A percentile compares a stretch with the other conserved stretches of the same genome.
These are phyloP conservation scores for Tetrastigma voinierianum DNA, from an alignment of 164 flowering plant species.

Conservation along the genomic window DNA sequence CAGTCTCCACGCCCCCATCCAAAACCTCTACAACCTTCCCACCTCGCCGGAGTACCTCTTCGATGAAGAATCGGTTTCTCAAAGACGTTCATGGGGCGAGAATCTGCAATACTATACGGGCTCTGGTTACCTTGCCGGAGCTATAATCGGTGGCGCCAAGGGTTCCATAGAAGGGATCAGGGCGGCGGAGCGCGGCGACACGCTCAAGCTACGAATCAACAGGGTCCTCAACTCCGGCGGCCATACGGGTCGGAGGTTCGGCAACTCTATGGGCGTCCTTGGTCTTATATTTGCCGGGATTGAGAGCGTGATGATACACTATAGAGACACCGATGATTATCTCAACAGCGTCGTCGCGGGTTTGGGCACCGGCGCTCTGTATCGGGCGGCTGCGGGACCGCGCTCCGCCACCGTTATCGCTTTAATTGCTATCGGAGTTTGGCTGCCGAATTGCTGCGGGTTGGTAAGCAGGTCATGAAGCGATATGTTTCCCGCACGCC, in stretches of 20 bases:
- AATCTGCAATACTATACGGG: slow-evolving; percentile 58
- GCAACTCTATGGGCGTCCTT: slow-evolving; percentile 49
- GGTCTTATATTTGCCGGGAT: slow-evolving; percentile 63
- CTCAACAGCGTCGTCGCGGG: slow-evolving; percentile 68
- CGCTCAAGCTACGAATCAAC: slow-evolving; percentile 48
- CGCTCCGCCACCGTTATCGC: slow-evolving; percentile 83
- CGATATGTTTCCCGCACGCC: slow-evolving; percentile 68
- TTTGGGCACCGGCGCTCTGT: slow-evolving; percentile 75
- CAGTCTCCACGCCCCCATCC: slow-evolving; percentile 39
- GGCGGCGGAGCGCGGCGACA: slow-evolving; percentile 51
- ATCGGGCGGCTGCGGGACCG: slow-evolving; percentile 62
- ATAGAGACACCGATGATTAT: slow-evolving; percentile 59
- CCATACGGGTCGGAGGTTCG: slow-evolving; percentile 36
- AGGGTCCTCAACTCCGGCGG: slow-evolving; percentile 55
- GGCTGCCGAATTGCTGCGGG: slow-evolving; percentile 51
- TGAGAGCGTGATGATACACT: slow-evolving; percentile 50
- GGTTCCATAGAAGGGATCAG: slow-evolving; percentile 46
- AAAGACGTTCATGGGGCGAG: slow-evolving; percentile 62
- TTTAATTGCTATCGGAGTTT: slow-evolving; percentile 73
- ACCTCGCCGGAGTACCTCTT: slow-evolving; percentile 64
- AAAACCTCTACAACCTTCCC: slow-evolving; percentile 54
- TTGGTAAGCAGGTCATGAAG: slow-evolving; percentile 63
- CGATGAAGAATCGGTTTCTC: slow-evolving; percentile 44
- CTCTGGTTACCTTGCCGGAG: slow-evolving; percentile 47
- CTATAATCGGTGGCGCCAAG: slow-evolving; percentile 37